Conservation (phyloP, 345 rosid species). For the Corchorus capsularis region DNA sequence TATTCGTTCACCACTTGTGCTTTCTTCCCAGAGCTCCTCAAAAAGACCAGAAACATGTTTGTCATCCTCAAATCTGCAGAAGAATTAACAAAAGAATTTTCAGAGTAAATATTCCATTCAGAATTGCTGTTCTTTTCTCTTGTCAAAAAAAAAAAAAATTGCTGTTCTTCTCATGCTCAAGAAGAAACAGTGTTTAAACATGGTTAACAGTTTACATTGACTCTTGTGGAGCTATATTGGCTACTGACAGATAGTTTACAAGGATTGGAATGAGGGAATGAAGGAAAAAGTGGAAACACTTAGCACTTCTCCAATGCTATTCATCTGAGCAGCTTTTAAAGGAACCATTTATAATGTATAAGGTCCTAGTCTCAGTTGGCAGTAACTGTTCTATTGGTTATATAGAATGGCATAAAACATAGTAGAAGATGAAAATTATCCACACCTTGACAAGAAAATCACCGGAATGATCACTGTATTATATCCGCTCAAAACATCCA, state of each 20-base stretch:
- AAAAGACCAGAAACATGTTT: conserved; percentile 73
- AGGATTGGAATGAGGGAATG: neutral
- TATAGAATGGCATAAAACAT: neutral
- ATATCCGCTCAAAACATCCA: conserved; percentile 75
- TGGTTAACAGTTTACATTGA: neutral
- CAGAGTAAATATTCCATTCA: neutral
- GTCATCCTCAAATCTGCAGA: conserved; percentile 92
- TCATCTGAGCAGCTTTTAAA: neutral
- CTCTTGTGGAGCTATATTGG: neutral
- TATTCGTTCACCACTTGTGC: conserved; percentile 77
- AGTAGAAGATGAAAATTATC: neutral
- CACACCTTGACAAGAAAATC: conserved; percentile 82
- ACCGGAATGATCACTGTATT: conserved; percentile 73
- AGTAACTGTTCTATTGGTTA: conserved; percentile 1
- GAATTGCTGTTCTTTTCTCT: neutral
- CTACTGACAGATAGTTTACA: neutral
- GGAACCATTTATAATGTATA: neutral
- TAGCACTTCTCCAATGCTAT: neutral
- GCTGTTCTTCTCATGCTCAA: neutral
- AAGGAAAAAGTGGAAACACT: neutral
- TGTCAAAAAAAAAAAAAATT: neutral
- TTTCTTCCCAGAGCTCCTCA: conserved; percentile 99
- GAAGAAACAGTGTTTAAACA: neutral
- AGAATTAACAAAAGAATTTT: conserved; percentile 7
- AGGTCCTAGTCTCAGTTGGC: neutral